phyloP scores from a whole-genome alignment of 371 early-diverging fungal genomes.

The Massospora cicadina region DNA sequence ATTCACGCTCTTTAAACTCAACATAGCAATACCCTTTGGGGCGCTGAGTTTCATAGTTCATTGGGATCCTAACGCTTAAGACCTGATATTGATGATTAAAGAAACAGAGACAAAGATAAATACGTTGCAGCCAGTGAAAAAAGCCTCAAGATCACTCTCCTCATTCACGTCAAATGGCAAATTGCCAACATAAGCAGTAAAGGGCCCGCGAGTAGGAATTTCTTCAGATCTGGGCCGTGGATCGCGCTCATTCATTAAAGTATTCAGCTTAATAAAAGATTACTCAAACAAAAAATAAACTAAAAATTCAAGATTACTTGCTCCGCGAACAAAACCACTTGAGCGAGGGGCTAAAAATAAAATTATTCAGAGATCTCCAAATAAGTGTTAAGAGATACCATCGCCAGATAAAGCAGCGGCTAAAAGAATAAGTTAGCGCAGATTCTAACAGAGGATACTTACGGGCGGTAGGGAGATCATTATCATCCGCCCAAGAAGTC shows the following conservation, averaged over 20 bases:
- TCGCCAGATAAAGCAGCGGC: constrained; percentile 23
- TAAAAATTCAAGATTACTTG: constrained; percentile 18
- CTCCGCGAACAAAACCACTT: constrained; percentile 13
- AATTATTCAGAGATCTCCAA: constrained; percentile 7
- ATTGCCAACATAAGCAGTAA: constrained; percentile 76
- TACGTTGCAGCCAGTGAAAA: constrained; percentile 52
- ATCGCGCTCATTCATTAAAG: constrained; percentile 17
- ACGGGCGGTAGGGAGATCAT: constrained; percentile 81
- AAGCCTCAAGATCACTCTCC: constrained; percentile 39
- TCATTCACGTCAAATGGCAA: constrained; percentile 66
- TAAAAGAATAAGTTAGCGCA: constrained; percentile 7
- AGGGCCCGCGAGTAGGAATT: constrained; percentile 72
- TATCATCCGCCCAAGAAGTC: constrained; percentile 86
- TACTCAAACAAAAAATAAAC: neutral
- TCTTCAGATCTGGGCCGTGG: constrained; percentile 34
- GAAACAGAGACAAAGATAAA: too few relatives aligned
- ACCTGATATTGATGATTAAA: constrained; percentile 26
- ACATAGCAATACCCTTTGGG: constrained; percentile 88
- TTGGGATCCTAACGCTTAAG: constrained; percentile 37
- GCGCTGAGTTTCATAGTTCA: constrained; percentile 17
- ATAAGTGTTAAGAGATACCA: constrained; percentile 13
- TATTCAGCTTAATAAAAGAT: constrained; percentile 6
- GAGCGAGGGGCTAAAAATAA: constrained; percentile 7
- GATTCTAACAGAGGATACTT: constrained; percentile 20
- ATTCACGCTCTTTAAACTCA: constrained; percentile 71